A percentile compares a stretch with the other conserved stretches of the same genome.
These are phyloP conservation scores for Penicillium riverlandense DNA, from an alignment of 495 filamentous ascomycete species.

Conservation along the genomic window DNA sequence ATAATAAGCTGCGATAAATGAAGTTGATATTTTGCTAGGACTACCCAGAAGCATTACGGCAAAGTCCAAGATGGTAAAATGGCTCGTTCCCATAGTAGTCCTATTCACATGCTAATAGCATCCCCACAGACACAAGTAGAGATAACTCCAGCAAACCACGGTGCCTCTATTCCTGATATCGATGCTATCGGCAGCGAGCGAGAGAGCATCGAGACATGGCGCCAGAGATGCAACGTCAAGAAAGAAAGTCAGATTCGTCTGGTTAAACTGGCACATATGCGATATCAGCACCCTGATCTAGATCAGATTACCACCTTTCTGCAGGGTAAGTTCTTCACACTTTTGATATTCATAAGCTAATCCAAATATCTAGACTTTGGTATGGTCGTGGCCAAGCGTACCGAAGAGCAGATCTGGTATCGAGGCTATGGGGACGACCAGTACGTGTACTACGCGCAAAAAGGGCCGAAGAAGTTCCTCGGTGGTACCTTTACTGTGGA, in stretches of 20 bases:
- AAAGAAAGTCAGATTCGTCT: constrained; percentile 29
- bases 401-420: constrained; percentile 47
- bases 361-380: constrained; percentile 42
- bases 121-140: background rate
- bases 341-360: background rate
- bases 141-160: constrained; percentile 20
- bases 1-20: too few relatives aligned
- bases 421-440: constrained; percentile 55
- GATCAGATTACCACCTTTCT: constrained; percentile 35
- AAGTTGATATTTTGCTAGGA: too few relatives aligned
- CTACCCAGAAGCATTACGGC: too few relatives aligned
- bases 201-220: constrained; percentile 26
- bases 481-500: constrained; percentile 50
- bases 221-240: constrained; percentile 25
- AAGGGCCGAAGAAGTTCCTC: constrained; percentile 44
- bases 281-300: constrained; percentile 44
- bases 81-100: too few relatives aligned
- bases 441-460: constrained; percentile 45
- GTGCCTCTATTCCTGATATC: constrained; percentile 29
- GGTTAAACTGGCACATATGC: constrained; percentile 38
- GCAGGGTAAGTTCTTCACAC: background rate
- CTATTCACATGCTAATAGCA: background rate
- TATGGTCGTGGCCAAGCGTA: constrained; percentile 36
- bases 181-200: constrained; percentile 25
- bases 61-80: too few relatives aligned